Evolutionary conservation across 805 yeast species (phyloP).

Genomic region (Barnettozyma sucrosica): DNA sequence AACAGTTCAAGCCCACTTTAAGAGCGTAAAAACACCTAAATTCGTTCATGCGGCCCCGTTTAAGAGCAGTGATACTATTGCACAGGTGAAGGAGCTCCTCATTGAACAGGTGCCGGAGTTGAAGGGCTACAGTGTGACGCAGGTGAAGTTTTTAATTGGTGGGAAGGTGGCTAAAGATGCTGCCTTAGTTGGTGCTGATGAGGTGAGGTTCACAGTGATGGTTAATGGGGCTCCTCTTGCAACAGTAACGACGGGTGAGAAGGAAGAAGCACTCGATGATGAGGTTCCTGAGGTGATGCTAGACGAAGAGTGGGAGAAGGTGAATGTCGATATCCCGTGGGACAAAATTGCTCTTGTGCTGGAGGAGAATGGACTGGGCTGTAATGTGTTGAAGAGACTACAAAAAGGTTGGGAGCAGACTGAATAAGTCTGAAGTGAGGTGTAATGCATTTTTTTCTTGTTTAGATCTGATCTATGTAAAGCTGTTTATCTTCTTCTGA

Average conservation of each 20-base stretch:
- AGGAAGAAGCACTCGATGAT: neutral
- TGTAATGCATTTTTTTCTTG: neutral
- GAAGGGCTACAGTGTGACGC: constrained; percentile 30
- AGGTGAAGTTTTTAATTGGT: constrained; percentile 49
- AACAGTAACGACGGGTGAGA: neutral
- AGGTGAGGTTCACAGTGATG: constrained; percentile 40
- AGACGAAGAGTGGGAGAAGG: constrained; percentile 1
- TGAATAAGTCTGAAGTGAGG: constrained; percentile 13
- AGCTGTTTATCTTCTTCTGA: constrained; percentile 23
- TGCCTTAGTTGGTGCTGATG: constrained; percentile 28
- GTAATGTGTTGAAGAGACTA: constrained; percentile 29
- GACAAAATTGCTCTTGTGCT: constrained; percentile 33
- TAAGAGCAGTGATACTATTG: constrained; percentile 26
- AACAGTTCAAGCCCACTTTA: constrained; percentile 34
- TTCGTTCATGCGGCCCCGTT: constrained; percentile 35
- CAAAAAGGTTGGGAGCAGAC: constrained; percentile 36
- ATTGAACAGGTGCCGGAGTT: constrained; percentile 20
- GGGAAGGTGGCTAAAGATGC: constrained; percentile 60
- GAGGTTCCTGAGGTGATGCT: neutral
- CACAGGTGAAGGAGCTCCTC: constrained; percentile 29
- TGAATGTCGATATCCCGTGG: constrained; percentile 36
- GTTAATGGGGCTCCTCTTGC: constrained; percentile 6
- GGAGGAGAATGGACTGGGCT: constrained; percentile 29
- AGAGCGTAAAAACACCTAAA: constrained; percentile 71
- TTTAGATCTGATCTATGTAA: neutral